Conservation (phyloP, 164 flowering plant species). For the Euptelea pleiosperma region DNA sequence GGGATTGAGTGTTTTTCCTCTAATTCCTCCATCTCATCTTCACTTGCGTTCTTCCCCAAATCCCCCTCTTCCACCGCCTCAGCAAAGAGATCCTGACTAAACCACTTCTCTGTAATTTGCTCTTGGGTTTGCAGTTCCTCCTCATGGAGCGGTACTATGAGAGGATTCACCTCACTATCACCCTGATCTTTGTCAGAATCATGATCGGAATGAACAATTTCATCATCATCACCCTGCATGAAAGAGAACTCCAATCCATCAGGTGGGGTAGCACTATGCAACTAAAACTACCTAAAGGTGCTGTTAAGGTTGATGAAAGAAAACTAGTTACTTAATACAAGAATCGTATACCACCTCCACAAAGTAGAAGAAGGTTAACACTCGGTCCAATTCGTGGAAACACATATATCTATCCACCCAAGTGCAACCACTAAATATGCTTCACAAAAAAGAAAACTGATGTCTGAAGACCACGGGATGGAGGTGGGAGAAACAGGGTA, state of each 20-base stretch:
- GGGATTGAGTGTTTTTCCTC: constrained; percentile 21
- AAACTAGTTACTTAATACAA: too few species aligned
- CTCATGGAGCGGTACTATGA: constrained; percentile 64
- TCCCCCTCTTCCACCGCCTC: constrained; percentile 56
- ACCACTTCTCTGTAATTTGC: constrained; percentile 74
- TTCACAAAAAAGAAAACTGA: not conserved
- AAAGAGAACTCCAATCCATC: constrained; percentile 4
- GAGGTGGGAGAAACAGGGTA: too few species aligned
- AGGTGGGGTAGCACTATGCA: not conserved
- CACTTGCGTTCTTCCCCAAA: constrained; percentile 42
- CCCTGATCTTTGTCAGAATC: constrained; percentile 66
- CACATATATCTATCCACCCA: too few species aligned
- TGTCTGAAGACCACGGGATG: too few species aligned
- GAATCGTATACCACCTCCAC: too few species aligned
- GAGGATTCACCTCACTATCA: constrained; percentile 73
- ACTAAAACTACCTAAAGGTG: too few species aligned
- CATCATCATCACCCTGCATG: constrained; percentile 52
- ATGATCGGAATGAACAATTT: constrained; percentile 33
- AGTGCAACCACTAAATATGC: not conserved
- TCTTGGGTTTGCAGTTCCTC: constrained; percentile 55
- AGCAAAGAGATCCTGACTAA: constrained; percentile 81
- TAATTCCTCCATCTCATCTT: constrained; percentile 62
- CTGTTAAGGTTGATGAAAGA: too few species aligned
- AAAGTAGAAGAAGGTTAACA: too few species aligned
- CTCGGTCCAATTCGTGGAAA: too few species aligned